These are phyloP conservation scores for Phialophora chinensis DNA, from an alignment of 2,329 filamentous ascomycete genomes.

Conservation along the genomic window DNA sequence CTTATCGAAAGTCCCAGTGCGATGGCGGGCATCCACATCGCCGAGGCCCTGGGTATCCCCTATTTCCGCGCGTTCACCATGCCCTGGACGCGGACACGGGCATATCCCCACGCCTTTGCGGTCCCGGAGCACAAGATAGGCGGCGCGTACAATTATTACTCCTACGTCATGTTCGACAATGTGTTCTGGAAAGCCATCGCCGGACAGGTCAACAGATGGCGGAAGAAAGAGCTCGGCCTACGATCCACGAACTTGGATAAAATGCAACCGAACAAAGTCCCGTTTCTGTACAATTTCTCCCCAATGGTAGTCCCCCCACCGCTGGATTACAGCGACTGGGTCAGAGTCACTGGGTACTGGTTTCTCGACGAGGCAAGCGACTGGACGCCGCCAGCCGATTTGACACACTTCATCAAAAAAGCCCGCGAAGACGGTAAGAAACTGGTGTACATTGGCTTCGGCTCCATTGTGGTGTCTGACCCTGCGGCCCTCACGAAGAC, in stretches of 20 bases:
- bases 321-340: conserved; percentile 96
- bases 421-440: conserved; percentile 84
- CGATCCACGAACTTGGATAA: conserved; percentile 84
- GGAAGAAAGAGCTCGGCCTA: conserved; percentile 77
- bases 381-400: conserved; percentile 76
- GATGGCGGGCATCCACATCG: conserved; percentile 98
- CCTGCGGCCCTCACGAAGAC: conserved; percentile 86
- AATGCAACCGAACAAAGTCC: conserved; percentile 96
- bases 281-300: conserved; percentile 97
- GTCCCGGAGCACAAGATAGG: conserved; percentile 93
- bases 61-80: conserved; percentile 98
- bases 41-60: conserved; percentile 87
- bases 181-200: conserved; percentile 96
- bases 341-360: conserved; percentile 97
- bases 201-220: conserved; percentile 90
- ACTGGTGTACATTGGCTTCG: conserved; percentile 95
- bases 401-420: conserved; percentile 80
- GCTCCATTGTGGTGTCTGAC: conserved; percentile 91
- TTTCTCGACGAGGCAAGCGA: conserved; percentile 76
- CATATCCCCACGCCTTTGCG: conserved; percentile 95
- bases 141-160: conserved; percentile 91
- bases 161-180: conserved; percentile 94
- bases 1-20: conserved; percentile 94
- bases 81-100: conserved; percentile 95
- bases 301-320: conserved; percentile 92